A percentile compares a stretch with the other conserved stretches of the same genome.
Conservation (phyloP, 78 protist genomes). For the Chrysochromulina tobinii region DNA sequence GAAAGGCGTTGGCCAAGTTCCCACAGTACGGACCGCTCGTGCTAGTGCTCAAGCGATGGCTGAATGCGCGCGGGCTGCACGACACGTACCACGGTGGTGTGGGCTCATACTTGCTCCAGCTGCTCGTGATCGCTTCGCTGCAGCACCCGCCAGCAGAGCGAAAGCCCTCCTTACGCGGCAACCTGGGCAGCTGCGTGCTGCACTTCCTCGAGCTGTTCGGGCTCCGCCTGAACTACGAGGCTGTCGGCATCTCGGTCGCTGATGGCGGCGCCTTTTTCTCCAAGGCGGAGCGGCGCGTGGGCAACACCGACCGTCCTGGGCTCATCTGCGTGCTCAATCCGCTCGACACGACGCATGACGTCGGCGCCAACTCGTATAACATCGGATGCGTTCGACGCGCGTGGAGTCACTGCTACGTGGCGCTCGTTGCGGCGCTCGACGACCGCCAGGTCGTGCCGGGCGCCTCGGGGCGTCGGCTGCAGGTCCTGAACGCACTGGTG, state of each 20-base stretch:
- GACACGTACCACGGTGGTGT: constrained; percentile 84
- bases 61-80: constrained; percentile 65
- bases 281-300: not conserved
- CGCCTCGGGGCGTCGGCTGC: no score
- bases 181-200: constrained; percentile 56
- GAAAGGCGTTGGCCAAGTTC: not conserved
- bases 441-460: no score
- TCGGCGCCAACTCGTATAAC: not conserved
- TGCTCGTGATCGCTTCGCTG: constrained; percentile 64
- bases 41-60: constrained; percentile 69
- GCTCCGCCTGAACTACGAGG: constrained; percentile 24
- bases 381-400: not conserved
- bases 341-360: not conserved
- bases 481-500: no score
- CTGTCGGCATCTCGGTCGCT: not conserved
- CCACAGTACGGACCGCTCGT: not conserved
- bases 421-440: not conserved
- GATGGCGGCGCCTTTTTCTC: not conserved
- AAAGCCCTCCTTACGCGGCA: not conserved
- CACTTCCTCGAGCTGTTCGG: constrained; percentile 64
- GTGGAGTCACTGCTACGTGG: constrained; percentile 7
- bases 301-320: not conserved
- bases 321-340: constrained; percentile 33
- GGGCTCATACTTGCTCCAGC: constrained; percentile 60
- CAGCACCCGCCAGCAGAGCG: constrained; percentile 40